Conservation (phyloP, 192 early-diverging fungal species). For the Linnemannia elongata region DNA sequence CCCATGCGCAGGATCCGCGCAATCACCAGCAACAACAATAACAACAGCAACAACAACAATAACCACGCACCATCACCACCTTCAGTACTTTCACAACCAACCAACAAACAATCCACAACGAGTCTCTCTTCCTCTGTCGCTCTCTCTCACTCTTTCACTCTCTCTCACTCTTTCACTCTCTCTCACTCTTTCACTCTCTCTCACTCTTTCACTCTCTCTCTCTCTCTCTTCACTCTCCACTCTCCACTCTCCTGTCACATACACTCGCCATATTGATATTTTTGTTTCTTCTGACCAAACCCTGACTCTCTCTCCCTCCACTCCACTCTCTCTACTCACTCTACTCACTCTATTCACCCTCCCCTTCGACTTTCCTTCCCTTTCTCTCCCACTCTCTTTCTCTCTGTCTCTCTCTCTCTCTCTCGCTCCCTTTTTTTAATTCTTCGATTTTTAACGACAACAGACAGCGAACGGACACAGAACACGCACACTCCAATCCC, state of each 20-base stretch:
- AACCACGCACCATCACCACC: background rate
- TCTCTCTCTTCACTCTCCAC: background rate
- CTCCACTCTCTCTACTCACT: background rate
- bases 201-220: background rate
- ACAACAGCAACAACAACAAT: too few species aligned
- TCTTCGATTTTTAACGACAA: background rate
- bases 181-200: background rate
- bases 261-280: background rate
- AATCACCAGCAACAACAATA: too few species aligned
- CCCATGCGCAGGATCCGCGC: too few species aligned
- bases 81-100: background rate
- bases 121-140: too few species aligned
- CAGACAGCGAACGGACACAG: too few species aligned
- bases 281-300: background rate
- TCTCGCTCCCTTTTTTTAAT: too few species aligned
- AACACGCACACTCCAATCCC: background rate
- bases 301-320: background rate
- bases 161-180: background rate
- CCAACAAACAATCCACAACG: background rate
- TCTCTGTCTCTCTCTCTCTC: too few species aligned
- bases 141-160: background rate
- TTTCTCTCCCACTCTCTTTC: background rate
- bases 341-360: background rate
- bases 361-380: background rate
- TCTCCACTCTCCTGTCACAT: background rate